Evolutionary conservation across 768 basidiomycete species (phyloP).

Genomic region (Calvatia gigantea): DNA sequence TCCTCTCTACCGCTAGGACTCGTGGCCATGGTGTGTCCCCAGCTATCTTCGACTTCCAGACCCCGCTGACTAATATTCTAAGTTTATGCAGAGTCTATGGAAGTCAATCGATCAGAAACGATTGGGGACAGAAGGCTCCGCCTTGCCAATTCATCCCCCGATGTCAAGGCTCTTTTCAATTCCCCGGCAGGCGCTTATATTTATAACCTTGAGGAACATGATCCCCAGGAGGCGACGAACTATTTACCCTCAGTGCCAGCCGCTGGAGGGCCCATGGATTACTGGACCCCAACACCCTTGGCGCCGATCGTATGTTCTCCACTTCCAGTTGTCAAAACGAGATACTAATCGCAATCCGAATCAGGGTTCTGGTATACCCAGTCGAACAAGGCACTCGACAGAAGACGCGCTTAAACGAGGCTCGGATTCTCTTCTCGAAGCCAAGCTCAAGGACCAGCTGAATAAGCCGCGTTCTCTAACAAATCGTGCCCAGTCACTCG

Average conservation of each 20-base stretch:
- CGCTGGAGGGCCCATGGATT: conserved; percentile 50
- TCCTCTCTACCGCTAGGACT: conserved; percentile 74
- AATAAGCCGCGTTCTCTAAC: conserved; percentile 78
- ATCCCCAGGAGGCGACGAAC: conserved; percentile 49
- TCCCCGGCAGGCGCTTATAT: conserved; percentile 74
- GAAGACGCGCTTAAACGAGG: conserved; percentile 81
- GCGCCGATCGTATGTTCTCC: conserved; percentile 62
- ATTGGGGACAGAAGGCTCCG: conserved; percentile 73
- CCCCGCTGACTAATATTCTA: neutral
- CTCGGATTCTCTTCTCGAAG: conserved; percentile 79
- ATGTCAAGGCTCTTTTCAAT: conserved; percentile 94
- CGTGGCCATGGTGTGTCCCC: conserved; percentile 51
- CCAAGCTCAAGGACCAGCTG: conserved; percentile 76
- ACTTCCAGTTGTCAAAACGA: neutral
- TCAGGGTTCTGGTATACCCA: conserved; percentile 67
- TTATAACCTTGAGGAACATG: conserved; percentile 64
- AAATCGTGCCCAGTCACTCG: conserved; percentile 87
- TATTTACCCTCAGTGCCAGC: conserved; percentile 39
- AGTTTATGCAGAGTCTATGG: conserved; percentile 61
- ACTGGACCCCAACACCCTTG: conserved; percentile 61
- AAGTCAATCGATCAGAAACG: conserved; percentile 69
- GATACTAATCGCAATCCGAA: neutral
- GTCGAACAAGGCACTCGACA: conserved; percentile 55
- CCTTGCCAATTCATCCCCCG: conserved; percentile 85
- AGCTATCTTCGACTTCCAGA: conserved; percentile 4